phyloP scores from a whole-genome alignment of 192 early-diverging fungal genomes.

The Spizellomyces punctatus region DNA sequence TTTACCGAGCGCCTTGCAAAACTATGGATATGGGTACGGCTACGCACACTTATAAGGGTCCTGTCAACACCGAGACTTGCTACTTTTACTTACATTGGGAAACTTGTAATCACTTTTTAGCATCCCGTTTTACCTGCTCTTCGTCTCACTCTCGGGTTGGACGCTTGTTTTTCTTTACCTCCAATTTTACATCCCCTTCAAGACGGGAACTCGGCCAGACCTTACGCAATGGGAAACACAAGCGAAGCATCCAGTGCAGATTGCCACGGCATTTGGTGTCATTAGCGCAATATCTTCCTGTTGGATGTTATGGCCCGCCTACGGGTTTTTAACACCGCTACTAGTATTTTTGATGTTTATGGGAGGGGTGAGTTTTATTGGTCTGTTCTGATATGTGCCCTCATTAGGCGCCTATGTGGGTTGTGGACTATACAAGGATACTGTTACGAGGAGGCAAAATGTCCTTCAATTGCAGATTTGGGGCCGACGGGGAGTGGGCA shows the following conservation, averaged over 20 bases:
- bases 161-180: constrained; percentile 31
- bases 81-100: not conserved
- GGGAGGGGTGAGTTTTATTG: constrained; percentile 30
- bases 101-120: constrained; percentile 2
- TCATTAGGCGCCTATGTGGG: too few relatives aligned
- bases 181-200: constrained; percentile 29
- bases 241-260: constrained; percentile 27
- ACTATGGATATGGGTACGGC: constrained; percentile 34
- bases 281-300: constrained; percentile 9
- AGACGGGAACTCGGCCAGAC: constrained; percentile 23
- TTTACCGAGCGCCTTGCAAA: constrained; percentile 18
- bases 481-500: too few relatives aligned
- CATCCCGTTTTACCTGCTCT: constrained; percentile 30
- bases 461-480: too few relatives aligned
- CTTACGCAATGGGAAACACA: constrained; percentile 35
- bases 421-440: too few relatives aligned
- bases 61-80: not conserved
- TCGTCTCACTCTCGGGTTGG: constrained; percentile 27
- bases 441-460: too few relatives aligned
- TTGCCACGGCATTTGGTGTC: constrained; percentile 29
- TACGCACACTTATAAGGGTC: not conserved
- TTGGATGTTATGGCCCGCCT: constrained; percentile 36
- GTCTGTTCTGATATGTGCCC: constrained; percentile 23
- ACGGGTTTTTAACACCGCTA: constrained; percentile 27
- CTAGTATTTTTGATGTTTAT: constrained; percentile 29